Evolutionary conservation across 2,329 filamentous ascomycete genomes (phyloP), one percentile per base, ranked within the genome.

Genomic region (Colletotrichum salicis): DNA sequence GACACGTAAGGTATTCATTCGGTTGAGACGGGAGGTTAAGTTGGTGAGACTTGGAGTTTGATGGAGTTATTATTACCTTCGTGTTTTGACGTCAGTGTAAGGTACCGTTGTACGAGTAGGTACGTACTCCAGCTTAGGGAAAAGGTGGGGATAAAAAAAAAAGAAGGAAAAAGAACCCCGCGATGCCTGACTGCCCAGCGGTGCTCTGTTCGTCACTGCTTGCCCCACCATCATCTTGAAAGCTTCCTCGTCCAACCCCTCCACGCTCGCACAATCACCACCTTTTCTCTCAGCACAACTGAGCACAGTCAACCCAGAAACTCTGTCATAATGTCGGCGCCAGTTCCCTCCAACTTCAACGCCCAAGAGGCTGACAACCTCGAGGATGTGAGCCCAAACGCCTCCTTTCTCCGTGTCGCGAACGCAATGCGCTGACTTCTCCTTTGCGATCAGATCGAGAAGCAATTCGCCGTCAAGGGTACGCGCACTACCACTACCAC

Each of bases 401-500:
- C 11, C 64, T 65, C 19, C 27, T 41, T 24, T 67, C 63, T 37
- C 10, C 19, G 33, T 12, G 29, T 54, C 31, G 41, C 19, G 4
- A 48, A 24, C 15, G 27, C 31, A 31, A 59, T 52, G 48, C 48
- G 37, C 69, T 71, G 59, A 71, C 48, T 19, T 54, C 19, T 48
- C 11, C 41, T n/a, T 65, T 19, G 51, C 59, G 15, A 29, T 7
- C 24, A 97, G 94, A 98, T 99, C 81, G 96, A 99, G 89, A 97
- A 98, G 88, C 96, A 98, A 83, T 99, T 99, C 79, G 96, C 96
- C 35, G 96, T 99, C 78, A 98, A 98, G 87, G 93, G 93, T 94
- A 78, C 57, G 79, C 71, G 33, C 13, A 45, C 5, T 19, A 5
- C 27, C 12, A 10, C 15, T 22, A 5, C 15, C 6, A 19, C 15